A percentile compares a stretch with the other conserved stretches of the same genome.
phyloP scores from a whole-genome alignment of 805 yeast genomes.

The Lachancea dasiensis region DNA sequence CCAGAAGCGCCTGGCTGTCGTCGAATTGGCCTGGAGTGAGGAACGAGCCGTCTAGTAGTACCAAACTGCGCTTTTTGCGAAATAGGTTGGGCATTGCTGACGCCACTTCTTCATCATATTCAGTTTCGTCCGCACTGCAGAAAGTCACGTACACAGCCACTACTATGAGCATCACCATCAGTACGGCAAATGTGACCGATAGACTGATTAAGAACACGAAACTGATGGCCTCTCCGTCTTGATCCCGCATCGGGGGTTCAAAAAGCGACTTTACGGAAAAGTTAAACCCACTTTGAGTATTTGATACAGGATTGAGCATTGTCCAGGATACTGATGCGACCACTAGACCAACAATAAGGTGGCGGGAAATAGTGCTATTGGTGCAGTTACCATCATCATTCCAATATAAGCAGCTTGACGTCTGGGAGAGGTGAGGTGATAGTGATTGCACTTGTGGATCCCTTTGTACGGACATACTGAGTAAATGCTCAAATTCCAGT shows the following conservation, averaged over 20 bases:
- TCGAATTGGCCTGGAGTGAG: slow-evolving; percentile 27
- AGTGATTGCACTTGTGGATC: no score
- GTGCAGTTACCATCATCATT: no score
- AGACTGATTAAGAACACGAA: slow-evolving; percentile 31
- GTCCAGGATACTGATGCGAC: neutral
- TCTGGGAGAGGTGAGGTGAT: no score
- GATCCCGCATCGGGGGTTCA: slow-evolving; percentile 10
- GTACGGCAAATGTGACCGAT: slow-evolving; percentile 31
- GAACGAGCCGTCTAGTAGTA: slow-evolving; percentile 28
- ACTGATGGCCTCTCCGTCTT: slow-evolving; percentile 28
- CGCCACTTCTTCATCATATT: slow-evolving; percentile 28
- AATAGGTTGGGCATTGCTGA: slow-evolving; percentile 21
- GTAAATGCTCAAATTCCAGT: no score
- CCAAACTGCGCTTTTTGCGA: slow-evolving; percentile 23
- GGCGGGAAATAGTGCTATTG: no score
- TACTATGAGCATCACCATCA: slow-evolving; percentile 29
- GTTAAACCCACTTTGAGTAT: slow-evolving; percentile 2
- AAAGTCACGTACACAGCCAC: slow-evolving; percentile 31
- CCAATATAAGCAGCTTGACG: no score
- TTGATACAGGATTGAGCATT: neutral
- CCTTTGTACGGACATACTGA: no score
- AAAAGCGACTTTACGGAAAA: slow-evolving; percentile 7
- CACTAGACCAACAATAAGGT: no score
- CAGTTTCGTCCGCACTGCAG: slow-evolving; percentile 30
- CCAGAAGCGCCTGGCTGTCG: slow-evolving; percentile 21